A percentile compares a stretch with the other conserved stretches of the same genome.
These are phyloP conservation scores for Elsinoe batatas DNA, from an alignment of 2,329 filamentous ascomycete genomes.

Conservation along the genomic window DNA sequence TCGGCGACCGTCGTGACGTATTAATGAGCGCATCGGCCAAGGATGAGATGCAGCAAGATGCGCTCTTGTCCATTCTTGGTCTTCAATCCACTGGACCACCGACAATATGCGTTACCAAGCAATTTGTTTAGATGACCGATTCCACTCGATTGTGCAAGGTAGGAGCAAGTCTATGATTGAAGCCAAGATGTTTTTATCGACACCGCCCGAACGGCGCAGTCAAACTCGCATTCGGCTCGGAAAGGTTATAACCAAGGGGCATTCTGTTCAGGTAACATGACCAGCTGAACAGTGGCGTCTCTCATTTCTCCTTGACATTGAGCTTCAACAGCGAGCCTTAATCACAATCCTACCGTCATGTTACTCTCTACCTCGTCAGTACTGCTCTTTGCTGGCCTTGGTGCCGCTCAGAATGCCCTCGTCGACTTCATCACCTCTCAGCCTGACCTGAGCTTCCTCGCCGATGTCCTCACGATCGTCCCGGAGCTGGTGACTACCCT, in stretches of 20 bases:
- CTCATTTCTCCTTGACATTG: background rate
- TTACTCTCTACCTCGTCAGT: background rate
- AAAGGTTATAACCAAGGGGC: background rate
- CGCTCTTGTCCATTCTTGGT: background rate
- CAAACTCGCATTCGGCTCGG: background rate
- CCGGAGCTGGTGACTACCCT: conserved; percentile 6
- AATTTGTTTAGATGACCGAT: background rate
- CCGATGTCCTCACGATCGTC: background rate
- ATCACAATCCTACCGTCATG: background rate
- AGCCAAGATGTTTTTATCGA: conserved; percentile 1
- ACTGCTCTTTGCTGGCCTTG: conserved; percentile 1
- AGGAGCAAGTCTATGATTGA: conserved; percentile 6
- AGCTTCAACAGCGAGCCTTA: background rate
- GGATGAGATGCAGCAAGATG: background rate
- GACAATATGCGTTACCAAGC: conserved; percentile 7
- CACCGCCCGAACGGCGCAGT: conserved; percentile 11
- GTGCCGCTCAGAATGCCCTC: conserved; percentile 3
- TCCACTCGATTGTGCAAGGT: background rate
- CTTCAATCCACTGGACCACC: background rate
- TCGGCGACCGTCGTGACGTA: conserved; percentile 10
- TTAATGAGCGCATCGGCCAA: conserved; percentile 10
- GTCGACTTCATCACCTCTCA: background rate
- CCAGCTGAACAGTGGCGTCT: background rate
- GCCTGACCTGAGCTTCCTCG: conserved; percentile 5
- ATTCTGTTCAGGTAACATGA: background rate